Evolutionary conservation across 2,329 filamentous ascomycete species (phyloP).

Genomic region (Bertia moriformis): DNA sequence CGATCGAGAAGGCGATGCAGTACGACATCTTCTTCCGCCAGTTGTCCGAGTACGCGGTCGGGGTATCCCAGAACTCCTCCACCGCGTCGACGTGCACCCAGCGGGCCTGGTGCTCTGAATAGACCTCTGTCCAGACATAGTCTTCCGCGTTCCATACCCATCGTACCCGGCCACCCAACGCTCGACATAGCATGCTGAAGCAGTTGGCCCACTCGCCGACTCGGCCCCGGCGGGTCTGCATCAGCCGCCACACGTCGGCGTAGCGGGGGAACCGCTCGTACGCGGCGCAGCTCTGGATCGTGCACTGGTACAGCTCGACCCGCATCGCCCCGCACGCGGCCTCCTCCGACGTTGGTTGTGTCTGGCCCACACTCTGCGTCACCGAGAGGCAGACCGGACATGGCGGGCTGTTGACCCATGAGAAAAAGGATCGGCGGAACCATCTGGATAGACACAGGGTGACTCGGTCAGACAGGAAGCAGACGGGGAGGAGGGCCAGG

Average conservation of each 20-base stretch:
- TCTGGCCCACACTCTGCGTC: conserved; percentile 71
- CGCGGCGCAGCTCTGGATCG: conserved; percentile 55
- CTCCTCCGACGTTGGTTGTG: conserved; percentile 75
- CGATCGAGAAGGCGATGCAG: conserved; percentile 89
- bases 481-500: neutral
- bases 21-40: conserved; percentile 97
- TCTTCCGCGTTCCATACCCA: conserved; percentile 99
- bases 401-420: conserved; percentile 89
- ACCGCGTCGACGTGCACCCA: conserved; percentile 97
- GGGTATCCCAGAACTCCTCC: conserved; percentile 90
- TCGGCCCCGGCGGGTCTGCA: conserved; percentile 74
- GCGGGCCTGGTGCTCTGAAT: conserved; percentile 79
- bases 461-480: no score
- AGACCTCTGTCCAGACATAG: conserved; percentile 95
- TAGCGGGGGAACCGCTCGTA: conserved; percentile 88
- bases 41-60: conserved; percentile 78
- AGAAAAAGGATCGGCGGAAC: conserved; percentile 92
- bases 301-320: conserved; percentile 85
- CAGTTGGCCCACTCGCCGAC: conserved; percentile 96
- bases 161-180: conserved; percentile 75
- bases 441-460: conserved; percentile 38
- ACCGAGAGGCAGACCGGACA: conserved; percentile 71
- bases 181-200: conserved; percentile 95
- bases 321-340: conserved; percentile 72
- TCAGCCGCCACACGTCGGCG: conserved; percentile 81